phyloP scores from a whole-genome alignment of 345 rosid genomes.

The Syzygium oleosum region DNA sequence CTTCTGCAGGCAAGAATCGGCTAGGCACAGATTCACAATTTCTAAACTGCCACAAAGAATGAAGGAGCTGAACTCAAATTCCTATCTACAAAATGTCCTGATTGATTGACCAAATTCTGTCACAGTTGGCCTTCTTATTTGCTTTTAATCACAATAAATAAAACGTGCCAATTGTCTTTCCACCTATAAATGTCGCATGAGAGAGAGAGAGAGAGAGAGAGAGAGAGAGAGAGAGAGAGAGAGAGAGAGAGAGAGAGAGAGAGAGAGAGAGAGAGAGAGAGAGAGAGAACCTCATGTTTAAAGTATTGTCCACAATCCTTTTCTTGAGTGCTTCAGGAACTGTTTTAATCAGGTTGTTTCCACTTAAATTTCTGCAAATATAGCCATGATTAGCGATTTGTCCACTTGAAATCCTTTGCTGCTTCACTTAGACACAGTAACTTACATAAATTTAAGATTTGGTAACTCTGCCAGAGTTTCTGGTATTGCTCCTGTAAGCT shows the following conservation, averaged over 20 bases:
- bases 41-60: constrained; percentile 16
- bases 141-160: background rate
- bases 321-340: too few relatives aligned
- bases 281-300: too few relatives aligned
- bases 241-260: too few relatives aligned
- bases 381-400: too few relatives aligned
- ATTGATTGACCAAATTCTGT: background rate
- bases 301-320: too few relatives aligned
- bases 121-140: background rate
- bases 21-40: constrained; percentile 14
- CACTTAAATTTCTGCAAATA: too few relatives aligned
- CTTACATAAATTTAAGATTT: constrained; percentile 33
- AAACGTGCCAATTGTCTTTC: background rate
- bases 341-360: too few relatives aligned
- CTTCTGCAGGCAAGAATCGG: background rate
- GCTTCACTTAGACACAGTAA: background rate
- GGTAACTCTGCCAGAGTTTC: constrained; percentile 12
- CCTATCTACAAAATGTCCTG: background rate
- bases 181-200: background rate
- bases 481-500: constrained; percentile 35
- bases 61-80: background rate
- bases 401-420: background rate
- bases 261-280: too few relatives aligned
- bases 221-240: too few relatives aligned
- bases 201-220: too few relatives aligned